phyloP scores from a whole-genome alignment of 2,329 filamentous ascomycete species.

The Endocalyx cinctus region DNA sequence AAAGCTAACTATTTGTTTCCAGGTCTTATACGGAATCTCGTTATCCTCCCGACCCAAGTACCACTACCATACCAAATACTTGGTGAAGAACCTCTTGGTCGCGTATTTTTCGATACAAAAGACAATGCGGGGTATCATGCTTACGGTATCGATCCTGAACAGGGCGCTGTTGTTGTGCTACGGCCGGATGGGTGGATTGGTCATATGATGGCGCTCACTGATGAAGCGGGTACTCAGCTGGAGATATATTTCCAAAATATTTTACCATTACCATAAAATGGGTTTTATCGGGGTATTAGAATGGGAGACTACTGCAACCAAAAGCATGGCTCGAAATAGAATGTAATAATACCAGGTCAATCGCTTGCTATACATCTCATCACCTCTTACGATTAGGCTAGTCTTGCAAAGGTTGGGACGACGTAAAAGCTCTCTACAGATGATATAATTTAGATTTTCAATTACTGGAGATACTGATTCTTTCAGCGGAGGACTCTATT shows the following conservation, averaged over 20 bases:
- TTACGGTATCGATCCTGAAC: constrained; percentile 11
- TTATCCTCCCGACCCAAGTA: constrained; percentile 13
- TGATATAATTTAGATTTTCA: too few relatives aligned
- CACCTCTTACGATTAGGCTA: too few relatives aligned
- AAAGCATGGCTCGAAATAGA: too few relatives aligned
- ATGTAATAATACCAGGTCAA: too few relatives aligned
- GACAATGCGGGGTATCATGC: constrained; percentile 9
- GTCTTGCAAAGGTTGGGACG: too few relatives aligned
- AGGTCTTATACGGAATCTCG: constrained; percentile 14
- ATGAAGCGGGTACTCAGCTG: constrained; percentile 1
- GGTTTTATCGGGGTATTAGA: too few relatives aligned
- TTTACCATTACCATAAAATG: too few relatives aligned
- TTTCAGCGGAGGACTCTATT: too few relatives aligned
- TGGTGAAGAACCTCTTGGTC: constrained; percentile 10
- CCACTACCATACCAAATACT: constrained; percentile 16
- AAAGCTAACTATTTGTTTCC: constrained; percentile 1
- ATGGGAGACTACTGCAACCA: too few relatives aligned
- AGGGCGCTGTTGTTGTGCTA: constrained; percentile 16
- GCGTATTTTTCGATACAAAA: constrained; percentile 14
- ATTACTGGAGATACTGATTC: too few relatives aligned
- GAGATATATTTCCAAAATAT: constrained; percentile 16
- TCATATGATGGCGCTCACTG: constrained; percentile 6
- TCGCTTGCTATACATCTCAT: too few relatives aligned
- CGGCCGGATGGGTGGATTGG: constrained; percentile 23
- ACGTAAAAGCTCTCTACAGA: too few relatives aligned